Evolutionary conservation across 2,329 filamentous ascomycete genomes (phyloP).

Genomic region (Colletotrichum caudatum): DNA sequence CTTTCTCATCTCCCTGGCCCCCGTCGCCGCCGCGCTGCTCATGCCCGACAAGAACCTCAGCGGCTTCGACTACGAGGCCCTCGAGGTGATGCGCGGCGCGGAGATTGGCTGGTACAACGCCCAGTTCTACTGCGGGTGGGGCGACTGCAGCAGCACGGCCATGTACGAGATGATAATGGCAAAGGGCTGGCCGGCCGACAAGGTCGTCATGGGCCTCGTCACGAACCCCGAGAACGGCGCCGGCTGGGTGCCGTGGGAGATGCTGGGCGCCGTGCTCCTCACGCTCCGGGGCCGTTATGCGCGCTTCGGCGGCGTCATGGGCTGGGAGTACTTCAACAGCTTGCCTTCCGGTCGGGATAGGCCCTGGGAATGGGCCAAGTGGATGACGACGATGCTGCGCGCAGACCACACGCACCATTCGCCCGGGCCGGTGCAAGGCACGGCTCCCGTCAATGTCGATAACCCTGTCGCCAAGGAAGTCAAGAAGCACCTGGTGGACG

Average conservation of each 20-base stretch:
- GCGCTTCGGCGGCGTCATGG: conserved; percentile 88
- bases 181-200: conserved; percentile 77
- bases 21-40: conserved; percentile 80
- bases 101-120: conserved; percentile 88
- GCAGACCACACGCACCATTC: conserved; percentile 40
- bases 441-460: neutral
- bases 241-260: conserved; percentile 63
- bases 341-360: conserved; percentile 70
- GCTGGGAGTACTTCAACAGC: conserved; percentile 95
- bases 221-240: conserved; percentile 81
- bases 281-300: conserved; percentile 65
- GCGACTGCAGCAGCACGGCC: conserved; percentile 61
- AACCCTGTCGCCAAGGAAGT: conserved; percentile 29
- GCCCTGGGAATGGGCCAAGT: conserved; percentile 84
- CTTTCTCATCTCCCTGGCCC: conserved; percentile 85
- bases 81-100: conserved; percentile 75
- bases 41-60: conserved; percentile 71
- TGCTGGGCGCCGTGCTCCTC: conserved; percentile 58
- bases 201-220: conserved; percentile 83
- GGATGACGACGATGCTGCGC: conserved; percentile 66
- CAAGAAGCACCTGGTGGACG: conserved; percentile 37
- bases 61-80: conserved; percentile 82
- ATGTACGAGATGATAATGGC: conserved; percentile 65
- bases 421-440: conserved; percentile 4
- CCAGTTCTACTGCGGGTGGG: conserved; percentile 95